phyloP scores from a whole-genome alignment of 176 grass and related monocot genomes.

The Elaeis guineensis region DNA sequence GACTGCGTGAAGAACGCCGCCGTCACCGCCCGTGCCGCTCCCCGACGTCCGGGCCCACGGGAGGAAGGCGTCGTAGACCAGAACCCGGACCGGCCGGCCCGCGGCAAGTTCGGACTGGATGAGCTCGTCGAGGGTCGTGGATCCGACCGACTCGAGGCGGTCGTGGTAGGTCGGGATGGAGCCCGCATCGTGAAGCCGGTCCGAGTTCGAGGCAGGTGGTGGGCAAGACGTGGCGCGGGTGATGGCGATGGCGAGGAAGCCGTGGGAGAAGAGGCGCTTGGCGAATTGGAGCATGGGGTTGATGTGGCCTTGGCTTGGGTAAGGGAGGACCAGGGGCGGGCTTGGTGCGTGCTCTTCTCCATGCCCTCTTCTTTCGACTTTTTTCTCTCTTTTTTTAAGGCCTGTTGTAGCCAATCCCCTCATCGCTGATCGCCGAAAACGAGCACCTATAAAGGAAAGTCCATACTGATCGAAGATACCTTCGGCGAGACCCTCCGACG shows the following conservation, averaged over 20 bases:
- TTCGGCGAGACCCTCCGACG: too few species aligned
- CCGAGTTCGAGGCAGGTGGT: constrained; percentile 15
- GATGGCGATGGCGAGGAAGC: constrained; percentile 42
- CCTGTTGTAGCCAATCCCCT: too few species aligned
- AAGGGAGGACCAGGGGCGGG: constrained; percentile 45
- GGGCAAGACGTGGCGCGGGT: constrained; percentile 42
- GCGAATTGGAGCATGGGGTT: too few species aligned
- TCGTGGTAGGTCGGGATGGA: too few species aligned
- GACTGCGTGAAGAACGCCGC: constrained; percentile 72
- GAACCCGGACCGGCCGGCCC: constrained; percentile 21
- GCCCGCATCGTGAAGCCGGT: too few species aligned
- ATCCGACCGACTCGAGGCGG: too few species aligned
- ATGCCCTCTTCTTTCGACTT: not conserved
- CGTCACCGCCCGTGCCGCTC: not conserved
- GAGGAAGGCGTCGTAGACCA: constrained; percentile 57
- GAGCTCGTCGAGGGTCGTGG: too few species aligned
- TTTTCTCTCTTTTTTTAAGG: not conserved
- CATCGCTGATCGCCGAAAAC: too few species aligned
- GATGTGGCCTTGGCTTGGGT: too few species aligned
- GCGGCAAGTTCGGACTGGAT: too few species aligned
- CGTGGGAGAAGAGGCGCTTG: constrained; percentile 39
- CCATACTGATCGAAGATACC: too few species aligned
- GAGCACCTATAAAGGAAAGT: too few species aligned
- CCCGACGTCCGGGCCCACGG: constrained; percentile 10
- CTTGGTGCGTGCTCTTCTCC: not conserved